phyloP scores from a whole-genome alignment of 2,329 filamentous ascomycete genomes.

The Penicillium sp. region DNA sequence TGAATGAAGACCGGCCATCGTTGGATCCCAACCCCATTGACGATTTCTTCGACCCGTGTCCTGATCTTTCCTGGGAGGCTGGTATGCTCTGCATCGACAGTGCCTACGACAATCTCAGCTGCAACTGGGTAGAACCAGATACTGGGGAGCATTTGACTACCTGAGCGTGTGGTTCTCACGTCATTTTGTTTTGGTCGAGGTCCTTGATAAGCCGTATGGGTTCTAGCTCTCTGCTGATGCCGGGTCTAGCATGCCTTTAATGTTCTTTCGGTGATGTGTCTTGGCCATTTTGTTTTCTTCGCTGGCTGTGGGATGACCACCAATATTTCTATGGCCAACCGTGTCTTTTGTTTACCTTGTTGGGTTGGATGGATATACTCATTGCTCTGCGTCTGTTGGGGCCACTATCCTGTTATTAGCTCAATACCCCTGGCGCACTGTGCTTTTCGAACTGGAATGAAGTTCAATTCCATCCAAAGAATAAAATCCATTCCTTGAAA shows the following conservation, averaged over 20 bases:
- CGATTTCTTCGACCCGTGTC: background rate
- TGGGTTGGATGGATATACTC: slow-evolving; percentile 3
- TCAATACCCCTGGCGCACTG: background rate
- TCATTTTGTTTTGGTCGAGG: background rate
- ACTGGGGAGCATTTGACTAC: background rate
- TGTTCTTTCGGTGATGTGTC: background rate
- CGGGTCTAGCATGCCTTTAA: background rate
- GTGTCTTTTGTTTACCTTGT: background rate
- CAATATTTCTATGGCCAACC: background rate
- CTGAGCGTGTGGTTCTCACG: background rate
- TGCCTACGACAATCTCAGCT: background rate
- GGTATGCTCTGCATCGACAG: background rate
- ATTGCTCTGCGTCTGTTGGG: background rate
- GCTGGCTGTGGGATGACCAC: background rate
- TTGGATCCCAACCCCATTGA: background rate
- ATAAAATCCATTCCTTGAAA: too few species aligned
- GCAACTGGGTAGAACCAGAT: background rate
- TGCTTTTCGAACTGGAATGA: background rate
- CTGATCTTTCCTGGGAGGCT: background rate
- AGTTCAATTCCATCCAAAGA: background rate
- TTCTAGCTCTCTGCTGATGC: background rate
- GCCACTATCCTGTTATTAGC: background rate
- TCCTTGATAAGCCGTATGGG: too few species aligned
- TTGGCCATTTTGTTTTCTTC: background rate
- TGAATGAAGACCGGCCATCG: background rate